A percentile compares a stretch with the other conserved stretches of the same genome.
These are phyloP conservation scores for Carex pumila DNA, from an alignment of 176 grass and related monocot genomes.

Conservation along the genomic window DNA sequence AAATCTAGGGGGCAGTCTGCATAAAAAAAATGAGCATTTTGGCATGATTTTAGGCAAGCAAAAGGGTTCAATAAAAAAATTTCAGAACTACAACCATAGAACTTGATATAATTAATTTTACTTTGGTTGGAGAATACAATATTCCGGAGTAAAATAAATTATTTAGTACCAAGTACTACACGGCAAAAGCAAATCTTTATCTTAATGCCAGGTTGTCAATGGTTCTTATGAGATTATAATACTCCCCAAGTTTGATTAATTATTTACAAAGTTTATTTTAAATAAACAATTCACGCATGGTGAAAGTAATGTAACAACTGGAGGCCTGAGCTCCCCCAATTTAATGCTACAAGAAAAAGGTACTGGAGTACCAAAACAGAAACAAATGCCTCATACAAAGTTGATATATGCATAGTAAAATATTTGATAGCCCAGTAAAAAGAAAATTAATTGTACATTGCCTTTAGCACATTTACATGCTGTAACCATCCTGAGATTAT, in stretches of 20 bases:
- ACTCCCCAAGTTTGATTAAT: not conserved
- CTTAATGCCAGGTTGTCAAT: not conserved
- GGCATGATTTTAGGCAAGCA: not conserved
- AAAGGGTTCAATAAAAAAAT: not conserved
- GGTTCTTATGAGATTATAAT: not conserved
- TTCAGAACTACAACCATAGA: not conserved
- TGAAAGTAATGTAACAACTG: not conserved
- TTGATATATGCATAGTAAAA: conserved; percentile 1
- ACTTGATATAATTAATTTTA: not conserved
- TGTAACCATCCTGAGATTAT: not conserved
- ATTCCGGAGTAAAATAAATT: conserved; percentile 5
- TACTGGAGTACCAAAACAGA: not conserved
- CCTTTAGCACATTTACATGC: not conserved
- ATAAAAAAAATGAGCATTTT: not conserved
- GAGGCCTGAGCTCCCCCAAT: not conserved
- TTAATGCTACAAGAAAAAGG: not conserved
- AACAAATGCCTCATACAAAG: not conserved
- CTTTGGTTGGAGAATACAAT: not conserved
- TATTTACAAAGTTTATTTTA: not conserved
- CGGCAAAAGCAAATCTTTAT: conserved; percentile 3
- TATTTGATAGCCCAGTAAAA: not conserved
- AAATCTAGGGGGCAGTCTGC: conserved; percentile 91
- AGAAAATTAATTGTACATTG: not conserved
- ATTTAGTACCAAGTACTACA: not conserved
- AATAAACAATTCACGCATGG: not conserved